Base-by-base conservation (phyloP, 495 filamentous ascomycete genomes). In the Penicillium nucicola region DNA sequence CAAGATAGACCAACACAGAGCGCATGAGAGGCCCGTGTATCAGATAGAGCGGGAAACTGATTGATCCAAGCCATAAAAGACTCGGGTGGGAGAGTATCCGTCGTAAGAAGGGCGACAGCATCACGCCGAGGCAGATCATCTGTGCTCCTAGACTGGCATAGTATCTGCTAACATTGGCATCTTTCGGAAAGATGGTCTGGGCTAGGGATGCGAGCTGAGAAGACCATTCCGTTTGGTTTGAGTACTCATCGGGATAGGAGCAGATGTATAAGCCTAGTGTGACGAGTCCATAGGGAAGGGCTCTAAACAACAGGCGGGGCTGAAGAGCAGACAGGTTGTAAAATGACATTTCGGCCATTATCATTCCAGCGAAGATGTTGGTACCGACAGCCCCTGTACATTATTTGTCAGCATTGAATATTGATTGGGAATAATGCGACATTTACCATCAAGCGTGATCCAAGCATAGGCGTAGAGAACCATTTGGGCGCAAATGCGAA, bases 11-110 rank as follows among this genome's bases (percentile, higher is more conserved):
- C 7, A 62, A 25, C 4, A 60, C 50, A 0, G 59, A 56, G 17
- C 59, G 52, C 22, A 62, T 62, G 1, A 60, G 30, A 3, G 56
- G 52, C 12, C 52, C 49, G 39, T 60, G 59, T 12, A 62, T 8
- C 1, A 62, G 42, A 33, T 62, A 62, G 4, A 62, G 36, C 1
- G 59, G 56, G 37, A 62, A 62, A 13, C 50, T 56, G 13, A 62
- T 54, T 0, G 45, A 48, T 6, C 59, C 59, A 5, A 62, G 14
- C 38, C 52, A 62, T 10, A 52, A 41, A 28, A 62, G 35, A 12
- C 51, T 19, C 0, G 49, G 56, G 5, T 38, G 28, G 5, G 59
- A 51, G 5, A 62, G 56, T n/a, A 52, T 12, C 7, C 42, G 56
- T 8, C 50, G 53, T 3, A 49, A 14, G 5, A 15, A 19, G 13